Evolutionary conservation across 305 asterid genomes (phyloP).

Genomic region (Coffea humblotiana): DNA sequence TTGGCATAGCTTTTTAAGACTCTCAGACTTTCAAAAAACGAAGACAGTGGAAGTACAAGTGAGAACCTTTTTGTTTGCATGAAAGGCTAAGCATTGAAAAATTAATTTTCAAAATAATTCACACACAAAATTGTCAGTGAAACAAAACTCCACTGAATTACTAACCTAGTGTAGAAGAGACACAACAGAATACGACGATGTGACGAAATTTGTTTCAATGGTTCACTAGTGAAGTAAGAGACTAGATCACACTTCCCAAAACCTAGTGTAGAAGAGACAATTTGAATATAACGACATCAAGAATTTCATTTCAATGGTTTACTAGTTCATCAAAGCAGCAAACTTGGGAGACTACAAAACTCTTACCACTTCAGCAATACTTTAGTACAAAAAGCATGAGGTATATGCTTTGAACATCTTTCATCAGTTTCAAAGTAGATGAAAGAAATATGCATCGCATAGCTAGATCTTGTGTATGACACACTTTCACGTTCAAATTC

Average conservation of each 20-base stretch:
- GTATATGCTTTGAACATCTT: neutral
- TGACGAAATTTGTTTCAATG: neutral
- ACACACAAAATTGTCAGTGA: neutral
- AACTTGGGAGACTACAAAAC: neutral
- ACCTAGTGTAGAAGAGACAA: neutral
- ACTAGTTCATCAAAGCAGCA: neutral
- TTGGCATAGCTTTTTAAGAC: conserved; percentile 37
- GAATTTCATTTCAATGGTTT: neutral
- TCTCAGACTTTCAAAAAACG: conserved; percentile 30
- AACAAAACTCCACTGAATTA: neutral
- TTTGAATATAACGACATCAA: neutral
- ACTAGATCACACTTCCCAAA: neutral
- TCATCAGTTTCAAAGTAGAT: neutral
- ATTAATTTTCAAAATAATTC: neutral
- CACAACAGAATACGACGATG: neutral
- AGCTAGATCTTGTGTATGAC: neutral
- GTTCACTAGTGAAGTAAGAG: too few species aligned
- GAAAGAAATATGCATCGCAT: neutral
- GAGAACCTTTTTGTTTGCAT: neutral
- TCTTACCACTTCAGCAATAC: neutral
- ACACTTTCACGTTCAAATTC: neutral
- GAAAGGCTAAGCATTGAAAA: neutral
- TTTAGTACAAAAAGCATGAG: neutral
- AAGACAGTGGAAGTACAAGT: neutral
- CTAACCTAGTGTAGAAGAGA: neutral